phyloP scores from a whole-genome alignment of 2,329 filamentous ascomycete species.

The Aspergillus fructus region DNA sequence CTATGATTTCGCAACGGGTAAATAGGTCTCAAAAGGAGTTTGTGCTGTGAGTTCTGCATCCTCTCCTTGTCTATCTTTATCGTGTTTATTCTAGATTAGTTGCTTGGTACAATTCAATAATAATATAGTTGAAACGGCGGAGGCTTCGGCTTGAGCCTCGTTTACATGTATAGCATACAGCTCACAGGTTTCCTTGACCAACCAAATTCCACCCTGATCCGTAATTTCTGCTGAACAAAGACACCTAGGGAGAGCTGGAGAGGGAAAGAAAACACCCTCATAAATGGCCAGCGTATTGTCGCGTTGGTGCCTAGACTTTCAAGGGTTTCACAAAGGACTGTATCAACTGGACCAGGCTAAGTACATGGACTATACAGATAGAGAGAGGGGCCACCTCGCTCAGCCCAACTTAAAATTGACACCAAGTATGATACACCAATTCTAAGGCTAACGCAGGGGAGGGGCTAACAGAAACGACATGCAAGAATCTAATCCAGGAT shows the following conservation, averaged over 20 bases:
- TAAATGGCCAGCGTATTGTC: too few relatives aligned
- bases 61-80: not conserved
- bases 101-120: not conserved
- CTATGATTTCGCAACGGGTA: slow-evolving; percentile 2
- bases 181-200: too few relatives aligned
- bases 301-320: too few relatives aligned
- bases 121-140: not conserved
- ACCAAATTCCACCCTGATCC: too few relatives aligned
- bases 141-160: too few relatives aligned
- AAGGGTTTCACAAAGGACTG: not conserved
- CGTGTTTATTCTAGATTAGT: not conserved
- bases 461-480: not conserved
- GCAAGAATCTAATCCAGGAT: not conserved
- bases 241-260: too few relatives aligned
- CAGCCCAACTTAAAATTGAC: slow-evolving; percentile 9
- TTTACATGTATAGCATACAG: too few relatives aligned
- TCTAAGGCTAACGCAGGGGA: slow-evolving; percentile 23
- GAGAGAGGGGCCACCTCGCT: slow-evolving; percentile 2
- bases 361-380: not conserved
- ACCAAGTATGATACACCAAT: slow-evolving; percentile 31
- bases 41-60: not conserved
- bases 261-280: too few relatives aligned
- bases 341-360: not conserved
- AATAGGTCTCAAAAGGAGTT: slow-evolving; percentile 8
- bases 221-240: too few relatives aligned